Evolutionary conservation across 2,329 filamentous ascomycete species (phyloP).

Genomic region (Pestalotiopsis sp.): DNA sequence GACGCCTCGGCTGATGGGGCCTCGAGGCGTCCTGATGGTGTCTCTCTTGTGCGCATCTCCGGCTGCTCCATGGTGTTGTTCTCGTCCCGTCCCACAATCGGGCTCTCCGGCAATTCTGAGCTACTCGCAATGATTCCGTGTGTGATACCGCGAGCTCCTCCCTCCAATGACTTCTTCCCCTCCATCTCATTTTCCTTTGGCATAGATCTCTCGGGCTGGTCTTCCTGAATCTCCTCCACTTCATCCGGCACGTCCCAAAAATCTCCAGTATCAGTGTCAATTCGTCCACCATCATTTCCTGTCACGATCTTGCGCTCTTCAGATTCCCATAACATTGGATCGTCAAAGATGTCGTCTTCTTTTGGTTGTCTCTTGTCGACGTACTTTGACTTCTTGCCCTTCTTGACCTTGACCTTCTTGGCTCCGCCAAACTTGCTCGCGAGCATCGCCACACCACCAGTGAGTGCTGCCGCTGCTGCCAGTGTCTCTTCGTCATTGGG

Average conservation of each 20-base stretch:
- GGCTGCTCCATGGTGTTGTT: not conserved
- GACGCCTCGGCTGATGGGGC: not conserved
- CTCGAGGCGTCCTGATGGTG: constrained; percentile 11
- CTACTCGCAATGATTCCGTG: constrained; percentile 13
- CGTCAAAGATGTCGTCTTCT: constrained; percentile 48
- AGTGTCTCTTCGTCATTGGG: constrained; percentile 19
- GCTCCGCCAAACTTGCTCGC: constrained; percentile 36
- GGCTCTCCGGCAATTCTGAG: constrained; percentile 15
- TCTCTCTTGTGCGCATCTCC: not conserved
- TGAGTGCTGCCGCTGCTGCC: constrained; percentile 23
- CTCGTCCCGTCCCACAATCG: constrained; percentile 13
- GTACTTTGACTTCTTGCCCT: constrained; percentile 38
- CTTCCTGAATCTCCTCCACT: constrained; percentile 14
- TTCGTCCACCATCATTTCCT: constrained; percentile 19
- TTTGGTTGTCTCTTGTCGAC: constrained; percentile 40
- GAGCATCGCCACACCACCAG: constrained; percentile 36
- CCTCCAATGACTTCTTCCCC: constrained; percentile 12
- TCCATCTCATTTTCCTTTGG: not conserved
- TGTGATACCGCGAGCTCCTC: constrained; percentile 15
- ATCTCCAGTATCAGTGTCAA: constrained; percentile 27
- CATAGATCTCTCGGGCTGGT: not conserved
- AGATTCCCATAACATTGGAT: constrained; percentile 46
- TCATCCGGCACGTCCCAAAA: constrained; percentile 22
- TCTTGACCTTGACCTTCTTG: constrained; percentile 34
- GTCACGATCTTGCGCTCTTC: constrained; percentile 39